phyloP scores from a whole-genome alignment of 495 filamentous ascomycete species.

The Jackrogersella minutella region DNA sequence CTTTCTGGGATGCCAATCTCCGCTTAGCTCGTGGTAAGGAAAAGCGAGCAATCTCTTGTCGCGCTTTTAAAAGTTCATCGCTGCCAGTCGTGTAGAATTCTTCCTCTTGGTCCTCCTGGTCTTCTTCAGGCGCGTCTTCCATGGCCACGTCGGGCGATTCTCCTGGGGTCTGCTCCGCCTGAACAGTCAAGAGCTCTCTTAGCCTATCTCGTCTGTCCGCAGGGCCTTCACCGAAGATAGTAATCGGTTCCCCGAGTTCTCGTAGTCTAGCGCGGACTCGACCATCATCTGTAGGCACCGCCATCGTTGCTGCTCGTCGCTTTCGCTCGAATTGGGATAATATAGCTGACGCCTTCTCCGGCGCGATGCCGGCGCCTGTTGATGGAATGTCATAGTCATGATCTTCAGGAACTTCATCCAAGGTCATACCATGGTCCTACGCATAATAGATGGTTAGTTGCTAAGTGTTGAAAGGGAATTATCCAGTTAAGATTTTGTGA shows the following conservation, averaged over 20 bases:
- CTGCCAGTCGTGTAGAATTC: constrained; percentile 93
- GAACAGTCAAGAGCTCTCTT: constrained; percentile 66
- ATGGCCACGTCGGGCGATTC: constrained; percentile 69
- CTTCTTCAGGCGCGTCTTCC: constrained; percentile 69
- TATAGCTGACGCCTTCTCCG: constrained; percentile 88
- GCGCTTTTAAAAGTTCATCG: constrained; percentile 75
- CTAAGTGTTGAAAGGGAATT: constrained; percentile 36
- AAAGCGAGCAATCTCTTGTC: constrained; percentile 83
- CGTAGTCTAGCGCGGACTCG: constrained; percentile 82
- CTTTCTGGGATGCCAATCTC: constrained; percentile 76
- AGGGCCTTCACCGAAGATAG: constrained; percentile 92
- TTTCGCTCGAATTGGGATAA: constrained; percentile 90
- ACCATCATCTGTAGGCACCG: constrained; percentile 95
- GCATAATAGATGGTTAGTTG: constrained; percentile 43
- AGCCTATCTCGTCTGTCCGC: constrained; percentile 86
- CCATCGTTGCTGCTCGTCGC: constrained; percentile 84
- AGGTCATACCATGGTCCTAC: constrained; percentile 72
- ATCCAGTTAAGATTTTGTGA: constrained; percentile 17
- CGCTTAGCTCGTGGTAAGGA: constrained; percentile 83
- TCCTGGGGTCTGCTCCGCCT: constrained; percentile 64
- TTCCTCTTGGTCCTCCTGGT: constrained; percentile 80
- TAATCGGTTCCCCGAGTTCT: constrained; percentile 89
- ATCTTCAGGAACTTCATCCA: constrained; percentile 84
- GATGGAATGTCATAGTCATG: constrained; percentile 84
- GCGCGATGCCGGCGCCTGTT: constrained; percentile 75